These are phyloP conservation scores for Cladosporium sp. DNA, from an alignment of 2,329 filamentous ascomycete species.

Conservation along the genomic window DNA sequence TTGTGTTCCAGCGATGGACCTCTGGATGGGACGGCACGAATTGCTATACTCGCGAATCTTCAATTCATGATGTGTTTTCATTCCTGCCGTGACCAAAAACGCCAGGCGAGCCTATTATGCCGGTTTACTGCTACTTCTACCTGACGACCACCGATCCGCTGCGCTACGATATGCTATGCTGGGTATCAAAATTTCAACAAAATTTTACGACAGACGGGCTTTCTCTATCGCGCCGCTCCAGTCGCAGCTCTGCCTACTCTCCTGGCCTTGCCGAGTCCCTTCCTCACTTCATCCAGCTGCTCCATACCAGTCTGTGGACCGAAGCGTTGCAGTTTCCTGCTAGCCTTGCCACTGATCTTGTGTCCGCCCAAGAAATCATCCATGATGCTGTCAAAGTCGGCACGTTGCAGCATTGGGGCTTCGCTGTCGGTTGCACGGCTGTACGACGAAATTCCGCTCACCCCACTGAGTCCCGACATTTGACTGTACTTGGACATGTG, in stretches of 20 bases:
- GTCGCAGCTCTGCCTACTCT: slow-evolving; percentile 9
- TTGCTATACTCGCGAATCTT: slow-evolving; percentile 82
- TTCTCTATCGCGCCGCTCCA: slow-evolving; percentile 12
- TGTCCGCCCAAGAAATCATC: slow-evolving; percentile 86
- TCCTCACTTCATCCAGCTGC: slow-evolving; percentile 87
- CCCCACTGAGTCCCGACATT: slow-evolving; percentile 39
- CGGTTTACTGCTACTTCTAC: not conserved
- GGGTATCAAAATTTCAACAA: slow-evolving; percentile 19
- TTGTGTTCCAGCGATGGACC: slow-evolving; percentile 73
- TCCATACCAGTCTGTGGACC: slow-evolving; percentile 78
- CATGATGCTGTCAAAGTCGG: slow-evolving; percentile 86
- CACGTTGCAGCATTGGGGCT: slow-evolving; percentile 58
- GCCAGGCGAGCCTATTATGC: not conserved
- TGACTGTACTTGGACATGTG: slow-evolving; percentile 39
- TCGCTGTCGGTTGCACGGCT: slow-evolving; percentile 38
- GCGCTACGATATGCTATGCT: slow-evolving; percentile 17
- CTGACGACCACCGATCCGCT: not conserved
- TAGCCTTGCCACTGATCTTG: slow-evolving; percentile 69
- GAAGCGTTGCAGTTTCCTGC: slow-evolving; percentile 66
- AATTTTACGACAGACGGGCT: slow-evolving; percentile 2
- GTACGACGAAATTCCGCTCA: slow-evolving; percentile 40
- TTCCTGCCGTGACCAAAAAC: not conserved
- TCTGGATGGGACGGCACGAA: slow-evolving; percentile 83
- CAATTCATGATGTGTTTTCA: slow-evolving; percentile 65
- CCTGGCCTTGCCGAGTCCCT: slow-evolving; percentile 74